Evolutionary conservation across 805 yeast genomes (phyloP).

Genomic region (Pichia occidentalis): DNA sequence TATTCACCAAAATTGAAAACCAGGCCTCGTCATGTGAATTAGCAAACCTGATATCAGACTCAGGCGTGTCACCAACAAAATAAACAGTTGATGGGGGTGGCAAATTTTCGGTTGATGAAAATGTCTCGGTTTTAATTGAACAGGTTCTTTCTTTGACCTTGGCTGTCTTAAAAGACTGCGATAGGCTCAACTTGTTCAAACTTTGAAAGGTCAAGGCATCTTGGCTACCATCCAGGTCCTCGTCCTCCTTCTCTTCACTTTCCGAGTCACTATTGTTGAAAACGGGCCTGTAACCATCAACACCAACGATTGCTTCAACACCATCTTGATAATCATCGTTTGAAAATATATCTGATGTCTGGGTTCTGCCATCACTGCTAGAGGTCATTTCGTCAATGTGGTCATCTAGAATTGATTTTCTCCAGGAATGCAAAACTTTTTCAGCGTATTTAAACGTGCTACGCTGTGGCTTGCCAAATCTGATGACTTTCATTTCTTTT

Average conservation of each 20-base stretch:
- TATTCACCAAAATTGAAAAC: conserved; percentile 78
- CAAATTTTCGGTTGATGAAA: conserved; percentile 34
- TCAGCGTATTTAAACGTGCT: conserved; percentile 83
- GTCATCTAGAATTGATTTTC: conserved; percentile 68
- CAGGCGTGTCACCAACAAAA: conserved; percentile 88
- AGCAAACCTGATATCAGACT: conserved; percentile 81
- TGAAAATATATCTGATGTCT: conserved; percentile 13
- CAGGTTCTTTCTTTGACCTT: no score
- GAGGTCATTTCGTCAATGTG: conserved; percentile 46
- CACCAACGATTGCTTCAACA: conserved; percentile 8
- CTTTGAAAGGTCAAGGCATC: conserved; percentile 43
- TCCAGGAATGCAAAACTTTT: conserved; percentile 69
- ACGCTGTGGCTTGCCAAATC: conserved; percentile 87
- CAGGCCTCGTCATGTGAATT: conserved; percentile 80
- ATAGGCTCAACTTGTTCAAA: conserved; percentile 35
- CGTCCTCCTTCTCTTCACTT: conserved; percentile 22
- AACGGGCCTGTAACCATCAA: conserved; percentile 9
- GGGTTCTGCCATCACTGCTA: conserved; percentile 9
- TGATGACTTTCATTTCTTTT: conserved; percentile 64
- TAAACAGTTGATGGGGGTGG: conserved; percentile 85
- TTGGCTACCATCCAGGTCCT: conserved; percentile 34
- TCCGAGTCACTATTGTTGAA: conserved; percentile 25
- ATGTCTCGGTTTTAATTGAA: not conserved
- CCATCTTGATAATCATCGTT: conserved; percentile 13
- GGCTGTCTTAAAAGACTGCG: no score